Evolutionary conservation across 345 rosid genomes (phyloP).

Genomic region (Noccaea bulbosa): DNA sequence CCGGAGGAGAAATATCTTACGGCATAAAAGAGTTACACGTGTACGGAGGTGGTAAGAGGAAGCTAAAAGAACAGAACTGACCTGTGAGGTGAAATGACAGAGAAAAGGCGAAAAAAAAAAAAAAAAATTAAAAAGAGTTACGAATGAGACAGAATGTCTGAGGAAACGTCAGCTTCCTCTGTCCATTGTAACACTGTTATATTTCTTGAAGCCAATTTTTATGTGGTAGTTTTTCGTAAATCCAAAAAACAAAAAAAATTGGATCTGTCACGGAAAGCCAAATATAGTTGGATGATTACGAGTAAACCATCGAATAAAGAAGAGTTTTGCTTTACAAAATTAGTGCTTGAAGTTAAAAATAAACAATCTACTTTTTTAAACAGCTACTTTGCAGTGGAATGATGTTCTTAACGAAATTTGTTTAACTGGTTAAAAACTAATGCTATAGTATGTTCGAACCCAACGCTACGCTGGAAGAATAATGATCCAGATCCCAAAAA

Average conservation of each 20-base stretch:
- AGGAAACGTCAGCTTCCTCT: conserved; percentile 32
- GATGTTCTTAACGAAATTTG: too few species aligned
- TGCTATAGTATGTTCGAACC: too few species aligned
- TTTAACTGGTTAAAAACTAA: too few species aligned
- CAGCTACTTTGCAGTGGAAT: too few species aligned
- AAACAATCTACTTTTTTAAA: too few species aligned
- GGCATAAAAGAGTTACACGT: conserved; percentile 18
- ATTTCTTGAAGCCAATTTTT: neutral
- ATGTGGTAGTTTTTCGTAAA: neutral
- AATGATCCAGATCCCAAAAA: too few species aligned
- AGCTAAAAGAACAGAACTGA: conserved; percentile 20
- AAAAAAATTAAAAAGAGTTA: conserved; percentile 1
- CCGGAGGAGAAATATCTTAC: conserved; percentile 16
- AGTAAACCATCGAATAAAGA: neutral
- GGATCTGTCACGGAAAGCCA: neutral
- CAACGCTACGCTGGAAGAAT: too few species aligned
- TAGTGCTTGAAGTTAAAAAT: too few species aligned
- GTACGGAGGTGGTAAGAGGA: conserved; percentile 16
- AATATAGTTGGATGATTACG: neutral
- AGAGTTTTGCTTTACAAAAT: too few species aligned
- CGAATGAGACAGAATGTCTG: conserved; percentile 39
- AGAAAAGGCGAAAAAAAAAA: neutral
- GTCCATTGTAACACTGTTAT: conserved; percentile 8
- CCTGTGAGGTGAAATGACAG: conserved; percentile 37
- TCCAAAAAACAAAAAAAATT: neutral